These are phyloP conservation scores for Hyparrhenia diplandra DNA, from an alignment of 176 grass and related monocot genomes.

Conservation along the genomic window DNA sequence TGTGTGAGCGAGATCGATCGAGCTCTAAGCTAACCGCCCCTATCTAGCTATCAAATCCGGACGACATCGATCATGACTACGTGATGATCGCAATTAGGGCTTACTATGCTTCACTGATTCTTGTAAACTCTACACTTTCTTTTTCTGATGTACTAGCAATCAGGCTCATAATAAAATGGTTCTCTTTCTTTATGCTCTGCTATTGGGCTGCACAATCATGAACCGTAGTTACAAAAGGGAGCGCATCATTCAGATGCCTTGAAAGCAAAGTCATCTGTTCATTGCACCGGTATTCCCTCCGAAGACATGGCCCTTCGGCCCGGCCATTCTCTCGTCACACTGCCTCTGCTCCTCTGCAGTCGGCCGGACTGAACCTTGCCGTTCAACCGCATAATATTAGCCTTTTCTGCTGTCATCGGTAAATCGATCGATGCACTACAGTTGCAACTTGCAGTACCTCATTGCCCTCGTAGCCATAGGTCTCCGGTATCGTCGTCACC, in stretches of 20 bases:
- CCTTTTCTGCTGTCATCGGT: background rate
- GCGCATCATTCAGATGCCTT: background rate
- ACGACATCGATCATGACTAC: background rate
- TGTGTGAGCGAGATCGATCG: too few species aligned
- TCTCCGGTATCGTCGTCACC: background rate
- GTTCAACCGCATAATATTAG: background rate
- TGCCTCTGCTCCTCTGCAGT: background rate
- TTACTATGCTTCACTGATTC: background rate
- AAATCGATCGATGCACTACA: background rate
- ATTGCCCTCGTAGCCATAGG: background rate
- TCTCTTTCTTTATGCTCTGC: background rate
- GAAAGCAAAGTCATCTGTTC: conserved; percentile 16
- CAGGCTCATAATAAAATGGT: background rate
- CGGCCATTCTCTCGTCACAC: background rate
- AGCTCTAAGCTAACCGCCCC: too few species aligned
- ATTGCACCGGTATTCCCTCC: background rate
- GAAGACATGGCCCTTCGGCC: too few species aligned
- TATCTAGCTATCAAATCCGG: background rate
- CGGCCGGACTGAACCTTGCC: background rate
- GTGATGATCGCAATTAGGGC: background rate
- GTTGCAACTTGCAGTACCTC: background rate
- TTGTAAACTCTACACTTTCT: background rate
- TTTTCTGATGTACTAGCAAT: background rate
- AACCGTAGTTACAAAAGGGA: conserved; percentile 22
- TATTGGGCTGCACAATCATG: conserved; percentile 37